Evolutionary conservation across 768 basidiomycete genomes (phyloP).

Genomic region (Boletus pseudo-olivaceus): DNA sequence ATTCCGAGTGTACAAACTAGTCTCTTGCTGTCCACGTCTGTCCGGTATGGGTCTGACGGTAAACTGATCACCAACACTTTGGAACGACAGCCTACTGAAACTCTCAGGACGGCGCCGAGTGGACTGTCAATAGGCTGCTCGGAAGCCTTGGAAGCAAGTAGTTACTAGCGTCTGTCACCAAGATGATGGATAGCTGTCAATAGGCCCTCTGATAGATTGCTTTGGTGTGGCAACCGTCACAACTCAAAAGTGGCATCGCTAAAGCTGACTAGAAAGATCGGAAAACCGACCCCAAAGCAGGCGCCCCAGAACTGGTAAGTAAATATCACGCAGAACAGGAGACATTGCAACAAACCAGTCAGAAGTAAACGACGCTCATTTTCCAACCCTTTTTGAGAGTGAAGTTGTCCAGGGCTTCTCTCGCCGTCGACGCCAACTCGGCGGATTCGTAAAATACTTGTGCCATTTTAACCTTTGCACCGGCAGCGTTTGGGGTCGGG

Average conservation of each 20-base stretch:
- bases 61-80: neutral
- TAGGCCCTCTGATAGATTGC: neutral
- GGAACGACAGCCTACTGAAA: neutral
- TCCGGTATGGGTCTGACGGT: neutral
- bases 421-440: slow-evolving; percentile 72
- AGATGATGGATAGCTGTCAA: neutral
- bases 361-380: slow-evolving; percentile 75
- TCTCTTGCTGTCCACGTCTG: neutral
- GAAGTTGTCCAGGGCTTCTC: slow-evolving; percentile 82
- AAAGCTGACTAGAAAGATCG: neutral
- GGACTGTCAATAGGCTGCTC: neutral
- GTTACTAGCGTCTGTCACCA: neutral
- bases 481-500: slow-evolving; percentile 61
- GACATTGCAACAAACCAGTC: slow-evolving; percentile 17
- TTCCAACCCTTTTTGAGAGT: slow-evolving; percentile 82
- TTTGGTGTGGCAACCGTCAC: neutral
- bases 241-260: neutral
- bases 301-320: slow-evolving; percentile 37
- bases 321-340: slow-evolving; percentile 1
- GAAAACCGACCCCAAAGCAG: slow-evolving; percentile 23
- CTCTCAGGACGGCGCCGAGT: neutral
- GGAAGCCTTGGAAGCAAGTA: neutral
- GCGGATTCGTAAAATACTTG: slow-evolving; percentile 75
- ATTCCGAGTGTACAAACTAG: neutral
- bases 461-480: slow-evolving; percentile 72